Evolutionary conservation across 2,329 filamentous ascomycete species (phyloP).

Genomic region (Xylariaceae sp.): DNA sequence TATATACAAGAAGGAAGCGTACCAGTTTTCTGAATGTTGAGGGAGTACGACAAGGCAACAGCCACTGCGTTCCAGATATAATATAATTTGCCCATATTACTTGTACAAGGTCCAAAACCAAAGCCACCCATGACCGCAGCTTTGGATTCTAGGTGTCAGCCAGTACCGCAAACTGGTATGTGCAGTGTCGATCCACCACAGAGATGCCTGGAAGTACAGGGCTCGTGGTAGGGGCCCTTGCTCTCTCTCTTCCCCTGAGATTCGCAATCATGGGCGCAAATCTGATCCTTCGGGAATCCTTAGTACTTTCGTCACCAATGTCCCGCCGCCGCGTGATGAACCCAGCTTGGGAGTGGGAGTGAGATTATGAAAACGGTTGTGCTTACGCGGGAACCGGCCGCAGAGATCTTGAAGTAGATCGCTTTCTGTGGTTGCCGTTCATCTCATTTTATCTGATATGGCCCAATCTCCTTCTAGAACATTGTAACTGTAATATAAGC

Average conservation of each 20-base stretch:
- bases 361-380: too few relatives aligned
- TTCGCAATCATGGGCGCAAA: constrained; percentile 20
- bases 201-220: too few relatives aligned
- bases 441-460: constrained; percentile 8
- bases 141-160: too few relatives aligned
- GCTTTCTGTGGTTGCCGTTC: constrained; percentile 5
- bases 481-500: constrained; percentile 21
- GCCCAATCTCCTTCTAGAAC: constrained; percentile 10
- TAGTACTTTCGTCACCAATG: constrained; percentile 13
- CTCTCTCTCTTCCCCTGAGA: constrained; percentile 14
- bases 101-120: too few relatives aligned
- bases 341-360: neutral
- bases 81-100: too few relatives aligned
- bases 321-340: constrained; percentile 17
- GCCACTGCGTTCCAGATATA: too few relatives aligned
- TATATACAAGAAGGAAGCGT: too few relatives aligned
- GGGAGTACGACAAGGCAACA: too few relatives aligned
- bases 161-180: too few relatives aligned
- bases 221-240: constrained; percentile 13
- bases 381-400: neutral
- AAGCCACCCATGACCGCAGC: too few relatives aligned
- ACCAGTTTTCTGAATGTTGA: too few relatives aligned
- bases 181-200: too few relatives aligned
- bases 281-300: constrained; percentile 21
- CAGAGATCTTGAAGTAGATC: constrained; percentile 16